Evolutionary conservation across 108 stramenopile species (phyloP).

Genomic region (Skeletonema potamos): DNA sequence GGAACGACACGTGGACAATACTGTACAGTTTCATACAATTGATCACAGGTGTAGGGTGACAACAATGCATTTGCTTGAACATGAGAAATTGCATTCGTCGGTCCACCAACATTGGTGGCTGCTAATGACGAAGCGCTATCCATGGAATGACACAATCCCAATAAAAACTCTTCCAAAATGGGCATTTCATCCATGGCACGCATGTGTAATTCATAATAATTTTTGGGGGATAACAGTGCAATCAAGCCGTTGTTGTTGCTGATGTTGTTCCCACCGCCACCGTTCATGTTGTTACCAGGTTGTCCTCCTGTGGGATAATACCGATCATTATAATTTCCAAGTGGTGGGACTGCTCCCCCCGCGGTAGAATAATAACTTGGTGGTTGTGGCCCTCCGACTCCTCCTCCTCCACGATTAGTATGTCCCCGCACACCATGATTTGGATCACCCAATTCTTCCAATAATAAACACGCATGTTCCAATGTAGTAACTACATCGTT

Average conservation of each 20-base stretch:
- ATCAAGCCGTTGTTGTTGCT: constrained; percentile 35
- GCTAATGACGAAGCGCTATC: neutral
- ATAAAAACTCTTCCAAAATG: constrained; percentile 91
- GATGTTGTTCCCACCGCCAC: constrained; percentile 20
- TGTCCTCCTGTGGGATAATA: constrained; percentile 3
- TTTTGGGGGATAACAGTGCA: constrained; percentile 84
- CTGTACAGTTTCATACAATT: constrained; percentile 94
- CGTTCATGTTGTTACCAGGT: constrained; percentile 28
- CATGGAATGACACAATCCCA: constrained; percentile 45
- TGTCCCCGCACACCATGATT: constrained; percentile 57
- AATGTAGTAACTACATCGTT: constrained; percentile 74
- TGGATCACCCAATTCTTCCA: constrained; percentile 91
- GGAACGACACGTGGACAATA: constrained; percentile 94
- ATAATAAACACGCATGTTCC: constrained; percentile 86
- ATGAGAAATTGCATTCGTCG: constrained; percentile 17
- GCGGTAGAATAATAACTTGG: constrained; percentile 34
- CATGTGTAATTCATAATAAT: constrained; percentile 99
- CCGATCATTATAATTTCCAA: constrained; percentile 36
- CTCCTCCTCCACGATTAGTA: neutral
- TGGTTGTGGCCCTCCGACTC: constrained; percentile 10
- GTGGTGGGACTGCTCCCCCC: constrained; percentile 33
- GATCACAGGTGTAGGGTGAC: constrained; percentile 68
- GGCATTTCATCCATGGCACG: constrained; percentile 93
- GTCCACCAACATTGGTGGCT: neutral
- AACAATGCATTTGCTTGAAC: neutral